Percentiles rank a stretch among this genome's conserved stretches.
Evolutionary conservation across 495 filamentous ascomycete species (phyloP).

Genomic region (Penicillium robsamsonii): DNA sequence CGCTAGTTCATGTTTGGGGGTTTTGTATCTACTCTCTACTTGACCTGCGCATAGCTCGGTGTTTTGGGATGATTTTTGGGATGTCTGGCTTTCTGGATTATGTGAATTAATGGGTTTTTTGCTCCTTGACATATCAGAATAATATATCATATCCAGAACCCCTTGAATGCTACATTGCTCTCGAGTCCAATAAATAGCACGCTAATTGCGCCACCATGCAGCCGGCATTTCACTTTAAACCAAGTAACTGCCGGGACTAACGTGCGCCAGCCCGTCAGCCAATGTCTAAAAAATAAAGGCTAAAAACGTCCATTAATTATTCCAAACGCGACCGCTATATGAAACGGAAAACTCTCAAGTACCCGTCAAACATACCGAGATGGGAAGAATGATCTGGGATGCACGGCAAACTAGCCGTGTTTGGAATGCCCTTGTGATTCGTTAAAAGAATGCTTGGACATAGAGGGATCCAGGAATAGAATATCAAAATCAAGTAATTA

Average conservation of each 20-base stretch:
- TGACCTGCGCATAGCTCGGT: slow-evolving; percentile 28
- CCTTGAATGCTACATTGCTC: not conserved
- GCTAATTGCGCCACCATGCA: slow-evolving; percentile 16
- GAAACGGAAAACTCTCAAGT: not conserved
- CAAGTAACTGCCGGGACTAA: slow-evolving; percentile 13
- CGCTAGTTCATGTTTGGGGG: not conserved
- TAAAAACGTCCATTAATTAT: slow-evolving; percentile 1
- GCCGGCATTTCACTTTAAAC: slow-evolving; percentile 5
- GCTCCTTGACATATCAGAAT: slow-evolving; percentile 6
- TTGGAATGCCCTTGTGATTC: not conserved
- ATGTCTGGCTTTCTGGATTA: not conserved
- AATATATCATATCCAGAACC: slow-evolving; percentile 1
- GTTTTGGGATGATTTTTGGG: slow-evolving; percentile 15
- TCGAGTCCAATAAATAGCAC: not conserved
- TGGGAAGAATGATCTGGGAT: not conserved
- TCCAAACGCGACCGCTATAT: slow-evolving; percentile 3
- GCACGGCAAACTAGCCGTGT: not conserved
- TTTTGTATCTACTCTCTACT: slow-evolving; percentile 4
- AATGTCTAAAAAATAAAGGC: slow-evolving; percentile 25
- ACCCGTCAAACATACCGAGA: not conserved
- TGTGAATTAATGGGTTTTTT: not conserved
- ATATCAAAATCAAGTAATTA: not conserved
- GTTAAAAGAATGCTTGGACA: not conserved
- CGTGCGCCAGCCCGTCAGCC: slow-evolving; percentile 17
- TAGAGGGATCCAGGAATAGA: not conserved